Evolutionary conservation across 1,284 basidiomycete species (phyloP).

Genomic region (Heterobasidion annosum): DNA sequence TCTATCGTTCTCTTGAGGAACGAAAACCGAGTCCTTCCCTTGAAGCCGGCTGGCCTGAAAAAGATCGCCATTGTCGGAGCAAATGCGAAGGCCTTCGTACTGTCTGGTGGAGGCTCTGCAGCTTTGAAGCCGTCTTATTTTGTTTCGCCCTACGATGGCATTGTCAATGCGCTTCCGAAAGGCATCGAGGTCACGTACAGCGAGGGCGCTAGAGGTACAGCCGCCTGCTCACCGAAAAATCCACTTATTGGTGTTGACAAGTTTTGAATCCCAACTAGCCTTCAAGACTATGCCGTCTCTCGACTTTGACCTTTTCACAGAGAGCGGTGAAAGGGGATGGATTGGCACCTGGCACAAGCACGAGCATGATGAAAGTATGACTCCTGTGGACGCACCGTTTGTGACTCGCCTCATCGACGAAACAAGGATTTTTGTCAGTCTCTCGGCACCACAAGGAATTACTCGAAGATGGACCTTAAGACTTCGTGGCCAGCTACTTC

Average conservation of each 20-base stretch:
- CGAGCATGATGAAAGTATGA: conserved; percentile 47
- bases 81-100: conserved; percentile 26
- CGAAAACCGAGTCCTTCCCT: conserved; percentile 34
- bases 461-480: conserved; percentile 57
- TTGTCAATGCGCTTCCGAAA: conserved; percentile 34
- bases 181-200: conserved; percentile 39
- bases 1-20: conserved; percentile 71
- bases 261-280: conserved; percentile 24
- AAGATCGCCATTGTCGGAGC: conserved; percentile 12
- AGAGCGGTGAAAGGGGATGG: conserved; percentile 54
- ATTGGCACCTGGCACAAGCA: conserved; percentile 52
- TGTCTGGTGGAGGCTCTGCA: conserved; percentile 42
- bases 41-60: conserved; percentile 16
- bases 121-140: conserved; percentile 36
- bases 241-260: not conserved
- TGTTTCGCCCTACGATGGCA: conserved; percentile 48
- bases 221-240: conserved; percentile 17
- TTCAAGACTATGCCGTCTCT: conserved; percentile 55
- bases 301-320: conserved; percentile 52
- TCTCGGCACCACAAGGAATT: conserved; percentile 34
- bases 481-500: conserved; percentile 48
- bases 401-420: conserved; percentile 47
- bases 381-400: conserved; percentile 32
- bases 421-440: conserved; percentile 55
- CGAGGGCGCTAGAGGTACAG: conserved; percentile 51